phyloP scores from a whole-genome alignment of 148 eudicot genomes.

The Gaultheria prostrata region DNA sequence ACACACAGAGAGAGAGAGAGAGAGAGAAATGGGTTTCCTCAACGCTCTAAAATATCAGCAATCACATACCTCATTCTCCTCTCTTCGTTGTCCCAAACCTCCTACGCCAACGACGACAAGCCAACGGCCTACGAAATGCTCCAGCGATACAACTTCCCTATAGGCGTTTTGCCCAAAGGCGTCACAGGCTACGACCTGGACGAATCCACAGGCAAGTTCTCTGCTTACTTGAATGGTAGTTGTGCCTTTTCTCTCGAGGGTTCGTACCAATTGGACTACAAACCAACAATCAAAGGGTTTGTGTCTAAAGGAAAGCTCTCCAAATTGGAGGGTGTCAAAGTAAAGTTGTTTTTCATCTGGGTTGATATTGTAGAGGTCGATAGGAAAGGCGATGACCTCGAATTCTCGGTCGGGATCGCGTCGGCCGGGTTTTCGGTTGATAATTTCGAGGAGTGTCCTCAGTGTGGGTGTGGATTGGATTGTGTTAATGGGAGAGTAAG shows the following conservation, averaged over 20 bases:
- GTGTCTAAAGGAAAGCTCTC: conserved; percentile 24
- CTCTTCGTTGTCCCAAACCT: background rate
- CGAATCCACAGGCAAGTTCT: conserved; percentile 37
- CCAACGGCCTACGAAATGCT: conserved; percentile 46
- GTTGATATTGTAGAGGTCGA: conserved; percentile 42
- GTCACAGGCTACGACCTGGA: conserved; percentile 45
- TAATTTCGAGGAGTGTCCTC: conserved; percentile 39
- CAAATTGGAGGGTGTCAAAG: conserved; percentile 36
- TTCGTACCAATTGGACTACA: conserved; percentile 42
- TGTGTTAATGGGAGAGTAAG: conserved; percentile 19
- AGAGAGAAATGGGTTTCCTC: background rate
- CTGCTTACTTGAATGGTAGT: conserved; percentile 23
- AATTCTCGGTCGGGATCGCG: conserved; percentile 49
- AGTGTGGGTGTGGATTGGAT: conserved; percentile 54
- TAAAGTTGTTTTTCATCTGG: conserved; percentile 44
- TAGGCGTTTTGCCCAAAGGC: conserved; percentile 45
- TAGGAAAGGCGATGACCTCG: conserved; percentile 31
- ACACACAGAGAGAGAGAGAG: background rate
- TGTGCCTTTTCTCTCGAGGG: conserved; percentile 40
- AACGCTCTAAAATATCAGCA: background rate
- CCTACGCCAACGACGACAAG: background rate
- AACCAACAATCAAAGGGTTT: conserved; percentile 31
- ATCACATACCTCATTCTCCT: background rate
- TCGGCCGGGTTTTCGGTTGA: conserved; percentile 44
- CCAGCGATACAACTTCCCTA: conserved; percentile 34